Conservation (phyloP, 768 basidiomycete genomes). For the Mycena vitilis region DNA sequence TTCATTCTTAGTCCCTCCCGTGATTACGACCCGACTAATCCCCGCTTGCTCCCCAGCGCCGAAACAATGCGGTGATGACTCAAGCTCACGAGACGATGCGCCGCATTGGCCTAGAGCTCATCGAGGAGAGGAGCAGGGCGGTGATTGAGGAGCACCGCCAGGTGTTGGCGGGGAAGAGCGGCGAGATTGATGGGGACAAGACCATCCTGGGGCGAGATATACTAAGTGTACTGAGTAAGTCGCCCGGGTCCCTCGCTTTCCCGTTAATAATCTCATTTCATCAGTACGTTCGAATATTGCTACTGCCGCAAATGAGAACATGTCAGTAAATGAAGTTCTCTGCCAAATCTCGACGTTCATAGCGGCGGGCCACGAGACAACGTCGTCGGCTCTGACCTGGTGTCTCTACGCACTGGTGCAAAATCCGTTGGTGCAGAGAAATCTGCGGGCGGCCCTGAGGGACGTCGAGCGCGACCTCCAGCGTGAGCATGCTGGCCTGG, state of each 20-base stretch:
- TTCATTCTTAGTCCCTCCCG: background rate
- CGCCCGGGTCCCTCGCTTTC: background rate
- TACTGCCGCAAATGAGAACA: constrained; percentile 53
- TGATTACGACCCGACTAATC: constrained; percentile 28
- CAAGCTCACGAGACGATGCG: constrained; percentile 60
- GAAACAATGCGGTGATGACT: constrained; percentile 56
- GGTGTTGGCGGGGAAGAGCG: constrained; percentile 33
- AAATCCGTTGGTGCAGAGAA: constrained; percentile 56
- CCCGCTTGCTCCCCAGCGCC: constrained; percentile 49
- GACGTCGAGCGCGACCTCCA: constrained; percentile 36
- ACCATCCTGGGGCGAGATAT: constrained; percentile 59
- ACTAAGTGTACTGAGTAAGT: constrained; percentile 65
- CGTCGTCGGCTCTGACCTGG: constrained; percentile 69
- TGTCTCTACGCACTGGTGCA: constrained; percentile 65
- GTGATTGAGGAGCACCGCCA: constrained; percentile 43
- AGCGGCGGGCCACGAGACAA: constrained; percentile 74
- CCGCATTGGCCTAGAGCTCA: constrained; percentile 64
- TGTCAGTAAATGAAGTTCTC: constrained; percentile 68
- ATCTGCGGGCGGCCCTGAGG: constrained; percentile 59
- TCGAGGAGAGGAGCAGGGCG: constrained; percentile 59
- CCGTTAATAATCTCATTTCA: constrained; percentile 13
- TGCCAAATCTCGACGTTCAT: constrained; percentile 76
- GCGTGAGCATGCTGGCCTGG: constrained; percentile 36
- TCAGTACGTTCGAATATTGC: constrained; percentile 71
- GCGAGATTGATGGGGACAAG: constrained; percentile 46